Evolutionary conservation across 805 yeast species (phyloP).

Genomic region (Barnettozyma wickerhamii): DNA sequence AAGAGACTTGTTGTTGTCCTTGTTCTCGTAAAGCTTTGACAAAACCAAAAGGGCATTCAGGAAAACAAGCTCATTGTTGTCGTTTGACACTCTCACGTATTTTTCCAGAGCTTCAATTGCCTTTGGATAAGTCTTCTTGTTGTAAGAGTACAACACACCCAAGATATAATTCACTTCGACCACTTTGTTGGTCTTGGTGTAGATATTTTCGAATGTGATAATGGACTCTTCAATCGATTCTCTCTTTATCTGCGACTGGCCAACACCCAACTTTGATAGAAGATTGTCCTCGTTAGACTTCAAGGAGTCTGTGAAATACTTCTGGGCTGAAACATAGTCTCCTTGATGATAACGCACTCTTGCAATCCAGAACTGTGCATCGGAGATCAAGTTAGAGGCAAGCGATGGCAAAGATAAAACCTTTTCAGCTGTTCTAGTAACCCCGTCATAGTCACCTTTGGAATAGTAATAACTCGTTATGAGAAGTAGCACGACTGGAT

Average conservation of each 20-base stretch:
- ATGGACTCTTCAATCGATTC: slow-evolving; percentile 78
- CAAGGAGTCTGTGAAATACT: slow-evolving; percentile 66
- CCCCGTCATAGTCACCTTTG: slow-evolving; percentile 53
- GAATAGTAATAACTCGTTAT: slow-evolving; percentile 72
- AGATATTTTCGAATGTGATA: slow-evolving; percentile 73
- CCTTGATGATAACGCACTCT: slow-evolving; percentile 59
- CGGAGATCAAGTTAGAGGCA: slow-evolving; percentile 45
- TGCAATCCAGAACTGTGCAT: slow-evolving; percentile 81
- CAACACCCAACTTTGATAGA: slow-evolving; percentile 76
- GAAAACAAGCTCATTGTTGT: slow-evolving; percentile 53
- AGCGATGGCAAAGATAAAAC: slow-evolving; percentile 38
- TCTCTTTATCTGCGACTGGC: slow-evolving; percentile 76
- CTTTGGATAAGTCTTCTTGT: slow-evolving; percentile 32
- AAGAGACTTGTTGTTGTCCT: slow-evolving; percentile 64
- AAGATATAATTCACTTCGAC: slow-evolving; percentile 71
- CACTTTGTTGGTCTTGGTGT: slow-evolving; percentile 60
- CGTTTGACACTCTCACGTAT: slow-evolving; percentile 59
- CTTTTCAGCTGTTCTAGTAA: slow-evolving; percentile 50
- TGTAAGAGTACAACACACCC: slow-evolving; percentile 63
- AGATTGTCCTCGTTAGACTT: slow-evolving; percentile 60
- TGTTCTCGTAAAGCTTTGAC: slow-evolving; percentile 64
- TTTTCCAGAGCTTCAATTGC: slow-evolving; percentile 66
- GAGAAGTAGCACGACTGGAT: slow-evolving; percentile 60
- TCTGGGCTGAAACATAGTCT: slow-evolving; percentile 68
- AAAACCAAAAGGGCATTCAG: slow-evolving; percentile 65